phyloP scores from a whole-genome alignment of 1,139 yeast genomes.

The Kluyveromyces marxianus region DNA sequence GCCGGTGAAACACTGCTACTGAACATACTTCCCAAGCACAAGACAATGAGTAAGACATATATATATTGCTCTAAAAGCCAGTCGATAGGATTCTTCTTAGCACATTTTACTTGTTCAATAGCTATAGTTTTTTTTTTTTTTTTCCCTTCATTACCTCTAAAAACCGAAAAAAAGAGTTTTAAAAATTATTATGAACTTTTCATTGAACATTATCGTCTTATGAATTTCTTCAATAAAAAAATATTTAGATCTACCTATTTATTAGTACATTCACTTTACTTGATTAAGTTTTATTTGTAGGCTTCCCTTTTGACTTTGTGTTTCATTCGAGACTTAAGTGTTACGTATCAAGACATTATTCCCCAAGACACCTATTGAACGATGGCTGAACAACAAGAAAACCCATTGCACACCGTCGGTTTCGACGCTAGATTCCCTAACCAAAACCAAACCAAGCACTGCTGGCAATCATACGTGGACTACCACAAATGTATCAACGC shows the following conservation, averaged over 20 bases:
- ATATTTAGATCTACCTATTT: no score
- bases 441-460: constrained; percentile 95
- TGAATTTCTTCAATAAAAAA: no score
- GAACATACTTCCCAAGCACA: no score
- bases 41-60: no score
- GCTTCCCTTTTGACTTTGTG: not conserved
- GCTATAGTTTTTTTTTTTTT: not conserved
- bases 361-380: not conserved
- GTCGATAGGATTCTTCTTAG: no score
- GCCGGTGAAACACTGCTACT: no score
- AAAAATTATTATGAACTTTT: not conserved
- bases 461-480: constrained; percentile 97
- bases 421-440: constrained; percentile 93
- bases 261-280: no score
- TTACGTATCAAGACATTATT: not conserved
- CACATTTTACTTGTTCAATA: not conserved
- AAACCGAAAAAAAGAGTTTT: not conserved
- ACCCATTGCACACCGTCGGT: constrained; percentile 65
- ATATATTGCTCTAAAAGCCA: no score
- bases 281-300: not conserved
- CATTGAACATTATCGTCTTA: no score
- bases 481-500: constrained; percentile 95
- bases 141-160: not conserved
- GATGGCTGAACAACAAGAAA: constrained; percentile 11
- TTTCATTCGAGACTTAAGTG: not conserved